phyloP scores from a whole-genome alignment of 2,329 filamentous ascomycete species.

The Cordyceps pruinosa region DNA sequence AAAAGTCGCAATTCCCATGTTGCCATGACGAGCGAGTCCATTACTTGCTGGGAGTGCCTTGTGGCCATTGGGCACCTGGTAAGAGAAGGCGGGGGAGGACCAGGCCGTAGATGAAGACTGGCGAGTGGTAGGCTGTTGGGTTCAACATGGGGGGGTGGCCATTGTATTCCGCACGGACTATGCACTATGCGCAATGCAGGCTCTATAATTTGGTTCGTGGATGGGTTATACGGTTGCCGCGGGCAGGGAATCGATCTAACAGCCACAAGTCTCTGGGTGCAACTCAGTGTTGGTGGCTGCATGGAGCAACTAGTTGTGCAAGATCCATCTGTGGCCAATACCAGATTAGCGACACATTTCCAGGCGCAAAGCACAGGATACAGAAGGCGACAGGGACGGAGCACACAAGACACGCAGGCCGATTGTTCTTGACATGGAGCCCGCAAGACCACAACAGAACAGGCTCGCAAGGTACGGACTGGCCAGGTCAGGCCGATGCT shows the following conservation, averaged over 20 bases:
- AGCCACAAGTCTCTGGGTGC: neutral
- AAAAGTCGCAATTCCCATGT: neutral
- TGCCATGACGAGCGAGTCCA: neutral
- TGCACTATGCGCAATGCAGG: neutral
- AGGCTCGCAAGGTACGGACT: neutral
- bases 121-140: neutral
- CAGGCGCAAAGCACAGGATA: neutral
- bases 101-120: neutral
- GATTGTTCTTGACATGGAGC: neutral
- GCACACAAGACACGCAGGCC: neutral
- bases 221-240: neutral
- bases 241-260: neutral
- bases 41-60: neutral
- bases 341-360: neutral
- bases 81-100: neutral
- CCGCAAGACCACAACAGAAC: neutral
- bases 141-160: neutral
- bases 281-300: neutral
- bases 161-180: constrained; percentile 2
- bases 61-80: neutral
- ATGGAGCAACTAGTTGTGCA: neutral
- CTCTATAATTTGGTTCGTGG: neutral
- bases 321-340: neutral
- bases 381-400: neutral
- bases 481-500: neutral